phyloP scores from a whole-genome alignment of 495 filamentous ascomycete species.

The Xylaria castorea region DNA sequence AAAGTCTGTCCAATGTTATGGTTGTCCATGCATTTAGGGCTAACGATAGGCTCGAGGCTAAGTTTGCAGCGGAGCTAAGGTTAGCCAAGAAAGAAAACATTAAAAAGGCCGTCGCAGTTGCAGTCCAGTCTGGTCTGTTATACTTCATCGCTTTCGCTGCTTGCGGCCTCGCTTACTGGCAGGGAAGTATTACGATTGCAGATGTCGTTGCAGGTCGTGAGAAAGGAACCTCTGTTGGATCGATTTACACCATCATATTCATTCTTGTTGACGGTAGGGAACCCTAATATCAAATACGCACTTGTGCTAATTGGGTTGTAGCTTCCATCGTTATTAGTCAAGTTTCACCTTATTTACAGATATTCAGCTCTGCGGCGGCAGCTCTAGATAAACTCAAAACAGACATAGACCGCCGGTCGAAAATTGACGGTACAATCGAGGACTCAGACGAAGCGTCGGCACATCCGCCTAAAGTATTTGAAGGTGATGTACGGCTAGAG shows the following conservation, averaged over 20 bases:
- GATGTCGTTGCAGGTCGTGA: conserved; percentile 49
- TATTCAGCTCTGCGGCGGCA: conserved; percentile 63
- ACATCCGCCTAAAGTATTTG: conserved; percentile 33
- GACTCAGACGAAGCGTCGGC: conserved; percentile 43
- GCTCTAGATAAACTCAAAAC: conserved; percentile 50
- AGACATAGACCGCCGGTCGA: conserved; percentile 58
- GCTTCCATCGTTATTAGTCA: conserved; percentile 68
- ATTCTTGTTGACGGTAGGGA: conserved; percentile 66
- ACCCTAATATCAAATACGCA: background rate
- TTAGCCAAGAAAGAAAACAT: conserved; percentile 57
- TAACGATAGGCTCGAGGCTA: conserved; percentile 55
- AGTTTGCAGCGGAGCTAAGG: conserved; percentile 57
- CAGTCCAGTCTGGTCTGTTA: conserved; percentile 66
- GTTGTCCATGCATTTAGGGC: conserved; percentile 60
- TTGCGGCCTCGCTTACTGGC: conserved; percentile 72
- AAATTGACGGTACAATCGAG: conserved; percentile 55
- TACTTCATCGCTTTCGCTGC: conserved; percentile 72
- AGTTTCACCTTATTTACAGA: conserved; percentile 67
- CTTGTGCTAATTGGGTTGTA: conserved; percentile 35
- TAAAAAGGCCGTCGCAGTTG: conserved; percentile 65
- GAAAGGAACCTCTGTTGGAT: conserved; percentile 56
- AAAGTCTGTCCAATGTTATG: conserved; percentile 53
- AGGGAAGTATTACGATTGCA: conserved; percentile 63
- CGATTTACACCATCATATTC: conserved; percentile 71
- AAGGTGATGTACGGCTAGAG: conserved; percentile 56